Conservation (phyloP, 2,329 filamentous ascomycete species). For the Fusarium sp. region DNA sequence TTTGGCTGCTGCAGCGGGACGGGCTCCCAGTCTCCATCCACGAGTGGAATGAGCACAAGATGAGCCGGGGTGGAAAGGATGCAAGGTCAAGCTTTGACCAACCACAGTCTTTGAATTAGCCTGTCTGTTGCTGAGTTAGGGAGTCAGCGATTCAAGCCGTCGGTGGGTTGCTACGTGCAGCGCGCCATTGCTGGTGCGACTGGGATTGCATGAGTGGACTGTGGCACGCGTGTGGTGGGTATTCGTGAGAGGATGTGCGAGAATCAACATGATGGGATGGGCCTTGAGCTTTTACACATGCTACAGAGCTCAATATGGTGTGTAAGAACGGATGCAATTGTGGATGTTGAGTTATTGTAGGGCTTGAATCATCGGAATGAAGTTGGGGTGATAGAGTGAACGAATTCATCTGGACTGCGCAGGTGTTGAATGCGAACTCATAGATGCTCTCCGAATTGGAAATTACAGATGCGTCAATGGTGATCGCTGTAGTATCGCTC, state of each 20-base stretch:
- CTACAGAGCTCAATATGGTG: slow-evolving; percentile 2
- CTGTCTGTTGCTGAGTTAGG: slow-evolving; percentile 46
- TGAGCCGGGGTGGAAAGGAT: slow-evolving; percentile 35
- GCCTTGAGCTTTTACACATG: slow-evolving; percentile 16
- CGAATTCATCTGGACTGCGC: not conserved
- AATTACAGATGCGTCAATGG: not conserved
- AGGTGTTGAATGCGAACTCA: not conserved
- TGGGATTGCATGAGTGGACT: slow-evolving; percentile 37
- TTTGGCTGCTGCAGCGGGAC: slow-evolving; percentile 31
- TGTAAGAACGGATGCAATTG: slow-evolving; percentile 15
- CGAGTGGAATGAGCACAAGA: slow-evolving; percentile 40
- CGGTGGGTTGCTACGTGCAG: slow-evolving; percentile 37
- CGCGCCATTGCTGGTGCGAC: slow-evolving; percentile 40
- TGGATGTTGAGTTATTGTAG: slow-evolving; percentile 3
- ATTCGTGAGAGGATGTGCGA: slow-evolving; percentile 29
- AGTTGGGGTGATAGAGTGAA: not conserved
- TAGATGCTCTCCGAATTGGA: not conserved
- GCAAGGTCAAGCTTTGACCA: slow-evolving; percentile 36
- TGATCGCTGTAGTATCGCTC: not conserved
- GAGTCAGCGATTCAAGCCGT: slow-evolving; percentile 41
- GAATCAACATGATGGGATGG: slow-evolving; percentile 13
- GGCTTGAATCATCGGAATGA: slow-evolving; percentile 7
- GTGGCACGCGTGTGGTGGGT: slow-evolving; percentile 32
- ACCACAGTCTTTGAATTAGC: slow-evolving; percentile 33
- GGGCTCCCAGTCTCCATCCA: slow-evolving; percentile 30